phyloP scores from a whole-genome alignment of 2,329 filamentous ascomycete genomes.

The Akanthomyces muscarius region DNA sequence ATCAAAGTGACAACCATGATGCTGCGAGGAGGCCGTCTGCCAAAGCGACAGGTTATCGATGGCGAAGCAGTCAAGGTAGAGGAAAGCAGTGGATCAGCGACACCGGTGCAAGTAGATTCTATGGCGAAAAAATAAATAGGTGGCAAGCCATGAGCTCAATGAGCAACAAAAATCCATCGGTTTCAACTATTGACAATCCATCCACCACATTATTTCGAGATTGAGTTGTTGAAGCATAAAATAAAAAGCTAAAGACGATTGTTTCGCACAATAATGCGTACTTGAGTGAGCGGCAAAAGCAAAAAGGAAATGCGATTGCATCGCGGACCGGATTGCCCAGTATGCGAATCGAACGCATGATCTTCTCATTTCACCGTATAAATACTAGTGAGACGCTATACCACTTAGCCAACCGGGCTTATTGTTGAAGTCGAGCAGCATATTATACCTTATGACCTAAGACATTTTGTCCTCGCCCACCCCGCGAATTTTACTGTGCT shows the following conservation, averaged over 20 bases:
- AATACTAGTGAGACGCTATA: conserved; percentile 36
- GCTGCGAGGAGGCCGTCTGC: conserved; percentile 17
- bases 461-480: not conserved
- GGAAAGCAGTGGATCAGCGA: conserved; percentile 17
- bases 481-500: no score
- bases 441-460: conserved; percentile 5
- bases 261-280: no score
- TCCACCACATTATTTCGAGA: no score
- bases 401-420: conserved; percentile 33
- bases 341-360: conserved; percentile 34
- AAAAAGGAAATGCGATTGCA: conserved; percentile 10
- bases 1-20: conserved; percentile 21
- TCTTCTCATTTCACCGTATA: conserved; percentile 27
- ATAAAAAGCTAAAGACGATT: no score
- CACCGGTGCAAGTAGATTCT: conserved; percentile 13
- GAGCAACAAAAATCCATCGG: no score
- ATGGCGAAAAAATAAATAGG: not conserved
- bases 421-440: not conserved
- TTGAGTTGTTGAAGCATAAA: no score
- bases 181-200: no score
- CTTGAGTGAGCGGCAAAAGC: not conserved
- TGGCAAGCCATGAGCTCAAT: no score
- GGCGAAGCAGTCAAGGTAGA: conserved; percentile 13
- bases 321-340: conserved; percentile 24
- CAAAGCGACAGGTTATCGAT: not conserved